Percentiles rank a stretch among this genome's conserved stretches.
phyloP scores from a whole-genome alignment of 2,329 filamentous ascomycete species.

The Diaporthe longicolla region DNA sequence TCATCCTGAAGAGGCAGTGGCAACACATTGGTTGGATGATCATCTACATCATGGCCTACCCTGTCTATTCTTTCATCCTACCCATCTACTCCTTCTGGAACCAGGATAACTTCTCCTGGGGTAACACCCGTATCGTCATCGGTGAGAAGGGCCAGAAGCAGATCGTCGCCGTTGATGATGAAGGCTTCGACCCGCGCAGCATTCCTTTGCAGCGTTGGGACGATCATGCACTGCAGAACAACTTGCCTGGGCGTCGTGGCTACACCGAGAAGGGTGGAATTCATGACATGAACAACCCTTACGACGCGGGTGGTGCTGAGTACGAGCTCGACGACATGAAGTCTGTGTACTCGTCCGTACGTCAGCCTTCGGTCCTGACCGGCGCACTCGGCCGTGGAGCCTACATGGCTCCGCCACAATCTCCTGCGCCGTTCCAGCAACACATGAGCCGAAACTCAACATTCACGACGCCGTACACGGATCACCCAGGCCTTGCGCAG shows the following conservation, averaged over 20 bases:
- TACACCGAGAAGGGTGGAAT: slow-evolving; percentile 71
- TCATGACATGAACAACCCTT: slow-evolving; percentile 81
- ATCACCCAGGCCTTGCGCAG: slow-evolving; percentile 61
- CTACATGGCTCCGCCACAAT: slow-evolving; percentile 84
- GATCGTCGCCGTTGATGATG: slow-evolving; percentile 87
- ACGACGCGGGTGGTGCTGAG: slow-evolving; percentile 73
- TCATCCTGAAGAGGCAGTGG: slow-evolving; percentile 97
- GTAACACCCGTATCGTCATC: slow-evolving; percentile 97
- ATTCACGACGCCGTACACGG: slow-evolving; percentile 62
- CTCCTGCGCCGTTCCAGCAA: slow-evolving; percentile 79
- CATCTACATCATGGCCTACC: slow-evolving; percentile 96
- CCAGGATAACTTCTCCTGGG: slow-evolving; percentile 98
- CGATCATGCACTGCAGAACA: slow-evolving; percentile 90
- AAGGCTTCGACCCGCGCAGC: slow-evolving; percentile 89
- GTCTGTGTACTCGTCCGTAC: slow-evolving; percentile 94
- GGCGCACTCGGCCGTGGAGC: slow-evolving; percentile 80
- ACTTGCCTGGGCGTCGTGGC: slow-evolving; percentile 91
- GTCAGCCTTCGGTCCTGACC: slow-evolving; percentile 87
- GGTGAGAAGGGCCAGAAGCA: slow-evolving; percentile 94
- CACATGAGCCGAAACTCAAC: slow-evolving; percentile 58
- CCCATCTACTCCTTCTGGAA: slow-evolving; percentile 99
- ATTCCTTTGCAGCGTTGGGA: slow-evolving; percentile 98
- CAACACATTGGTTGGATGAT: slow-evolving; percentile 99
- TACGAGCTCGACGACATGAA: slow-evolving; percentile 99
- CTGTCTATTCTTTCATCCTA: slow-evolving; percentile 91